Evolutionary conservation across 805 yeast genomes (phyloP).

Genomic region (Kuraishia piskuri): DNA sequence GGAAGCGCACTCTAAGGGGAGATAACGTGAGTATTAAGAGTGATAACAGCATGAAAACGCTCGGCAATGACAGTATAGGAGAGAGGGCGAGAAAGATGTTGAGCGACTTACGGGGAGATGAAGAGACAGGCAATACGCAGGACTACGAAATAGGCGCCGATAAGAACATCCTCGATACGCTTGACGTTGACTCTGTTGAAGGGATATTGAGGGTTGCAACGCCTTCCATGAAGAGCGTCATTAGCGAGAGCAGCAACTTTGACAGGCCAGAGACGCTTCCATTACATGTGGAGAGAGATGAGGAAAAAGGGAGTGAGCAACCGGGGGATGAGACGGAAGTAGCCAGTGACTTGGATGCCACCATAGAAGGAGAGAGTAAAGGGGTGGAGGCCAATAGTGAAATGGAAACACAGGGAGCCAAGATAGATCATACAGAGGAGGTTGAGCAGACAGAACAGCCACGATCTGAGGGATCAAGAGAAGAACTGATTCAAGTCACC

Average conservation of each 20-base stretch:
- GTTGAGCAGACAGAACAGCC: too few species aligned
- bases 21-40: background rate
- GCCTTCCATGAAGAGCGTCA: slow-evolving; percentile 3
- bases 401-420: too few species aligned
- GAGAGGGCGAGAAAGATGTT: slow-evolving; percentile 16
- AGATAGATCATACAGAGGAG: too few species aligned
- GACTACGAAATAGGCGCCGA: too few species aligned
- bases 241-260: background rate
- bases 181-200: background rate
- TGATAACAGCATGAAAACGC: background rate
- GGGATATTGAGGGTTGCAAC: background rate
- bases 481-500: too few species aligned
- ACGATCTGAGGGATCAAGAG: too few species aligned
- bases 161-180: background rate
- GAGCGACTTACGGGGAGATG: slow-evolving; percentile 5
- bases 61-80: background rate
- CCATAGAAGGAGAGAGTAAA: background rate
- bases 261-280: background rate
- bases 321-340: slow-evolving; percentile 3
- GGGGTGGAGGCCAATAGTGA: too few species aligned
- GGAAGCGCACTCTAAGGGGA: background rate
- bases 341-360: slow-evolving; percentile 2
- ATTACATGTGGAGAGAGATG: background rate
- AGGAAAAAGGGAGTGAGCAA: slow-evolving; percentile 3
- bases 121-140: slow-evolving; percentile 2